phyloP scores from a whole-genome alignment of 2,329 filamentous ascomycete species.

The Cladosporium sp. region DNA sequence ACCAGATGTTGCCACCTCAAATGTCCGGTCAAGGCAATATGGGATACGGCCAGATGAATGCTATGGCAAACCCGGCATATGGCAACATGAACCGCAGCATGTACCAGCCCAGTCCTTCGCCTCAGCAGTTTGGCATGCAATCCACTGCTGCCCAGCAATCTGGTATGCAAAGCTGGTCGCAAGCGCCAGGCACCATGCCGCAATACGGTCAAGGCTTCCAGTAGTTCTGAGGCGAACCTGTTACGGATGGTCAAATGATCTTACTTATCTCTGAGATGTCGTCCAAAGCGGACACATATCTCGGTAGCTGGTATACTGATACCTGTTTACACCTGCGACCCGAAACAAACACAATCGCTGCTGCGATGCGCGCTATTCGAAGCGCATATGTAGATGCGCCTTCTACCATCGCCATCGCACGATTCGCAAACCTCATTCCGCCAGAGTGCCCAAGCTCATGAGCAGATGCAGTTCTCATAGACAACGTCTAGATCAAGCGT shows the following conservation, averaged over 20 bases:
- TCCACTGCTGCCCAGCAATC: conserved; percentile 49
- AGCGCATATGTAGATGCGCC: neutral
- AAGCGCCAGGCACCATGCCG: conserved; percentile 41
- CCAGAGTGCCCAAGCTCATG: neutral
- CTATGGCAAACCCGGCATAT: conserved; percentile 48
- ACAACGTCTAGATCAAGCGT: neutral
- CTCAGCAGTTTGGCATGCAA: conserved; percentile 43
- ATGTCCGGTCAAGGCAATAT: conserved; percentile 49
- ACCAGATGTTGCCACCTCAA: conserved; percentile 53
- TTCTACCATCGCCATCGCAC: neutral
- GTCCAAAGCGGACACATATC: neutral
- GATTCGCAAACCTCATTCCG: neutral
- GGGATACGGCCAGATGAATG: conserved; percentile 50
- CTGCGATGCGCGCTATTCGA: neutral
- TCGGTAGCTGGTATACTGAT: neutral
- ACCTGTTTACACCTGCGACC: neutral
- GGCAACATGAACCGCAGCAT: conserved; percentile 51
- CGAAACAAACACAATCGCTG: neutral
- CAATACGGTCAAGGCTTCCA: conserved; percentile 44
- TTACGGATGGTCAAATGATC: neutral
- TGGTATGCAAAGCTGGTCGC: conserved; percentile 56
- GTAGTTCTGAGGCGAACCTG: conserved; percentile 1
- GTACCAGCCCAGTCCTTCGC: conserved; percentile 52
- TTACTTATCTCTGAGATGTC: neutral
- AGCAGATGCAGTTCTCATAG: conserved; percentile 1